Base-by-base conservation (phyloP, 345 rosid species). In the Syzygium aqueum region DNA sequence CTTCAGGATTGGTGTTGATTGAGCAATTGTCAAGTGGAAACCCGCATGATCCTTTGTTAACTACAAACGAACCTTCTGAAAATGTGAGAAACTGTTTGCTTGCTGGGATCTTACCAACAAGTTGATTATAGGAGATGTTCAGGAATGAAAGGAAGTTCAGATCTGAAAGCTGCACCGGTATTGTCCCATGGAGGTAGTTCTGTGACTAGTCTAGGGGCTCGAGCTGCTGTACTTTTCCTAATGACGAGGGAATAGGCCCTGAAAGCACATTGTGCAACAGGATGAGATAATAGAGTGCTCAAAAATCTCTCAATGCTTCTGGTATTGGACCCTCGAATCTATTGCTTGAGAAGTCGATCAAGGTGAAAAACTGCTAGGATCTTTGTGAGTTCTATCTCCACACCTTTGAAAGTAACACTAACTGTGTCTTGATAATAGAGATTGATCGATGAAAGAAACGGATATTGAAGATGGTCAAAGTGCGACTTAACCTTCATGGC, bases 371-470 rank as follows among this genome's bases (percentile, higher is more conserved):
- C 0, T 2, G 87, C 89, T 37, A 91, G 90, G 89, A 93, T 92
- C 89, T 93, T 94, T 53, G 52, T 77, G 2, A 92, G 51, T 85
- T 91, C 88, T 85, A 91, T 5, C 23, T 87, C 23, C 19, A 82
- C 50, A 50, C 93, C 94, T 85, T 93, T 94, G 86, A 27, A 3
- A 13, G 91, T 92, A 50, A 94, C 85, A 3, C 91, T 89, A 30
- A 92, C 54, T 2, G 86, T 17, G 53, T 91, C 95, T 53, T 78
- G 91, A 77, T 91, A 92, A 65, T 91, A 91, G 5, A 83, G 3
- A 3, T 27, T n/a, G 22, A 13, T 27, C 5, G 89, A 51, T 10
- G 1, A 0, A 40, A 91, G 28, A 17, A 86, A 6, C 27, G 82
- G 11, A 84, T 56, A 90, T 3, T 16, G 88, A 12, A 94, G 0